Percentiles rank a stretch among this genome's conserved stretches.
phyloP scores from a whole-genome alignment of 805 yeast genomes.

The Sugiyamaella valdiviana region DNA sequence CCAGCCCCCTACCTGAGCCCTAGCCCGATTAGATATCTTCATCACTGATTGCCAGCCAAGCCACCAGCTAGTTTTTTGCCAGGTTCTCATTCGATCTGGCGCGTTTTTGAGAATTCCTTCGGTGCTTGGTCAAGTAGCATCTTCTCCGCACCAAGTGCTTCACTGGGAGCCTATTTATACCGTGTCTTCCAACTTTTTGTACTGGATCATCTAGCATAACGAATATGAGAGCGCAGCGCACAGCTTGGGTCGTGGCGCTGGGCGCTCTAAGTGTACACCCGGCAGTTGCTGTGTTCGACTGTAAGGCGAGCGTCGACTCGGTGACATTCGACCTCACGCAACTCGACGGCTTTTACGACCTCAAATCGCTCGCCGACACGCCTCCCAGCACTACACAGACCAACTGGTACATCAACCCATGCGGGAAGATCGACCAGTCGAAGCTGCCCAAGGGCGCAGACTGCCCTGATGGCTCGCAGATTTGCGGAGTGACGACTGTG shows the following conservation, averaged over 20 bases:
- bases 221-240: no score
- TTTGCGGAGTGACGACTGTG: constrained; percentile 69
- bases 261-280: not conserved
- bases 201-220: no score
- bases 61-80: no score
- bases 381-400: constrained; percentile 70
- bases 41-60: no score
- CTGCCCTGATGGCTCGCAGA: constrained; percentile 66
- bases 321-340: constrained; percentile 36
- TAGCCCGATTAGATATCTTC: not conserved
- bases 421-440: constrained; percentile 43
- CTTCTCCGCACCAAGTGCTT: no score
- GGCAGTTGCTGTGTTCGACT: constrained; percentile 24
- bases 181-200: no score
- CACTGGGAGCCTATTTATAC: no score
- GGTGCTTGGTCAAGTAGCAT: no score
- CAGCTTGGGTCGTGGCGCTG: not conserved
- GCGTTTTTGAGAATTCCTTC: no score
- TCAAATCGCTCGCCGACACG: constrained; percentile 44
- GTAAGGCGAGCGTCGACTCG: constrained; percentile 26
- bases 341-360: constrained; percentile 45
- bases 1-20: no score
- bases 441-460: constrained; percentile 32
- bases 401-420: constrained; percentile 68
- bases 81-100: no score